Percentiles rank a stretch among this genome's conserved stretches.
Conservation (phyloP, 108 stramenopile genomes). For the Cyclotella choctawhatcheeana region DNA sequence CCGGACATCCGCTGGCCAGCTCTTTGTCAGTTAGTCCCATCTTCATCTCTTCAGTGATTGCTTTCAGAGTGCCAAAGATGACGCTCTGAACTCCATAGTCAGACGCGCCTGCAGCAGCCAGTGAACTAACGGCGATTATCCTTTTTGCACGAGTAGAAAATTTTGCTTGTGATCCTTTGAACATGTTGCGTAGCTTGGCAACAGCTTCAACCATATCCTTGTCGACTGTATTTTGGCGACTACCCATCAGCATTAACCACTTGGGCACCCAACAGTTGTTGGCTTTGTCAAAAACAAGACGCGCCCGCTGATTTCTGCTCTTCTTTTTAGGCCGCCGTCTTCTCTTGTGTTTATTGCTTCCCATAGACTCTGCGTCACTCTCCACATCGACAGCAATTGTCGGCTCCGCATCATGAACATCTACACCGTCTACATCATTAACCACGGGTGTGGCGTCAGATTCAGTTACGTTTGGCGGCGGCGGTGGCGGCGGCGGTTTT, state of each 20-base stretch:
- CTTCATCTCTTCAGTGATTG: constrained; percentile 6
- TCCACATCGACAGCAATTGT: not conserved
- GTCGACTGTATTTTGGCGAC: not conserved
- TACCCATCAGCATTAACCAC: not conserved
- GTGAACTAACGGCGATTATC: not conserved
- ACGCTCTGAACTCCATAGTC: constrained; percentile 9
- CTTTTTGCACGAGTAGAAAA: not conserved
- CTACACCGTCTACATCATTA: not conserved
- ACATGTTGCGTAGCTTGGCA: not conserved
- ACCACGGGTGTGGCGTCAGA: not conserved
- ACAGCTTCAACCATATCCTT: not conserved
- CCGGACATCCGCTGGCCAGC: not conserved
- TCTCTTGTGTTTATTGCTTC: not conserved
- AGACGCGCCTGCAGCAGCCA: not conserved
- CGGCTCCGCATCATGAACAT: not conserved
- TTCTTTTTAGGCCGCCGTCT: no score
- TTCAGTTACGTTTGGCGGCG: not conserved
- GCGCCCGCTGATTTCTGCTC: not conserved
- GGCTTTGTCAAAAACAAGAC: not conserved
- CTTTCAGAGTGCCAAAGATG: constrained; percentile 3
- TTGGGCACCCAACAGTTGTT: not conserved
- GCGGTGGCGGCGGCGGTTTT: not conserved
- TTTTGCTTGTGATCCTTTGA: not conserved
- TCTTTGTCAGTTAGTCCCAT: not conserved
- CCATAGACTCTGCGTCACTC: not conserved